phyloP scores from a whole-genome alignment of 163 green algal species.

The Trebouxiophyceae sp. region DNA sequence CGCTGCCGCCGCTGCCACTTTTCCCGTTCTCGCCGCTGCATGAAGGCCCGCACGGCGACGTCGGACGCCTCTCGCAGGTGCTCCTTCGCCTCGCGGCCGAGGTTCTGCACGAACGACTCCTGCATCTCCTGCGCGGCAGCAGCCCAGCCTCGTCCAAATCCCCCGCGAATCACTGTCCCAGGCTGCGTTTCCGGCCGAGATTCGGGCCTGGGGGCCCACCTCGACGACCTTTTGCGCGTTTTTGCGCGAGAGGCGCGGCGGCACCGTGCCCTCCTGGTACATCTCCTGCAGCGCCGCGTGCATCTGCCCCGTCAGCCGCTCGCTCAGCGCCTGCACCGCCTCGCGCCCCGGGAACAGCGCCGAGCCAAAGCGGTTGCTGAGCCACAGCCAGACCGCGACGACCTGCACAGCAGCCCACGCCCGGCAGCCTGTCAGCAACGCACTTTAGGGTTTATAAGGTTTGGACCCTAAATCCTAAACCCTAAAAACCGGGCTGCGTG shows the following conservation, averaged over 20 bases:
- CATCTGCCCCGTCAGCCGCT: slow-evolving; percentile 29
- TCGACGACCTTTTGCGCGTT: too few relatives aligned
- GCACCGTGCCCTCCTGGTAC: background rate
- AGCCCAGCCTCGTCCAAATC: too few relatives aligned
- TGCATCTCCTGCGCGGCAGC: too few relatives aligned
- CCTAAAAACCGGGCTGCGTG: background rate
- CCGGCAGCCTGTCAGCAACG: too few relatives aligned
- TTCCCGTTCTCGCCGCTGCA: too few relatives aligned
- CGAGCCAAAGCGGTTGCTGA: slow-evolving; percentile 53
- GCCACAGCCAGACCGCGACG: slow-evolving; percentile 62
- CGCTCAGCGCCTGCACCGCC: slow-evolving; percentile 7
- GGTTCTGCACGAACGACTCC: background rate
- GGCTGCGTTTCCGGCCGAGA: too few relatives aligned
- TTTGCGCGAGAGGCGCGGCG: background rate
- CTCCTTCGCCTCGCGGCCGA: background rate
- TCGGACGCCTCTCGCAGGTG: background rate
- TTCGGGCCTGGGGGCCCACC: too few relatives aligned
- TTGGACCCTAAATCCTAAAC: background rate
- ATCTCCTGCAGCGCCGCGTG: slow-evolving; percentile 20
- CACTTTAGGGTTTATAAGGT: background rate
- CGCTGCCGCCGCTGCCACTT: too few relatives aligned
- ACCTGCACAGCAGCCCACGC: too few relatives aligned
- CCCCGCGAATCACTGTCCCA: too few relatives aligned
- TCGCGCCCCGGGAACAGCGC: slow-evolving; percentile 38
- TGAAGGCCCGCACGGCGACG: too few relatives aligned